Evolutionary conservation across 345 rosid genomes (phyloP).

Genomic region (Schrenkiella parvula): DNA sequence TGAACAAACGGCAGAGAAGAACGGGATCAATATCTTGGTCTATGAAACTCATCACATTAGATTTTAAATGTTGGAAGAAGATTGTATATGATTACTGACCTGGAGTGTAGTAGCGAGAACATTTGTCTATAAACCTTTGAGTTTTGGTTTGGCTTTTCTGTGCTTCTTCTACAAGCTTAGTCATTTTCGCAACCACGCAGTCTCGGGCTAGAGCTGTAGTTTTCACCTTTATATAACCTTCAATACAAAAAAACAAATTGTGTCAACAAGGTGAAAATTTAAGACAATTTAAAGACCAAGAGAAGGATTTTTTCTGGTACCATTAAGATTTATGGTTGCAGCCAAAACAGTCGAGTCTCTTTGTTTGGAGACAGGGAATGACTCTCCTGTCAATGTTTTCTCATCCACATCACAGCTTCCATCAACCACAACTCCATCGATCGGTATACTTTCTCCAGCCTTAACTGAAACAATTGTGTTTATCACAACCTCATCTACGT

Average conservation of each 20-base stretch:
- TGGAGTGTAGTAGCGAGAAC: slow-evolving; percentile 76
- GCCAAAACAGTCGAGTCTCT: slow-evolving; percentile 68
- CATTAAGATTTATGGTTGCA: slow-evolving; percentile 80
- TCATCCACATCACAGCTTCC: slow-evolving; percentile 88
- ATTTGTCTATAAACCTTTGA: slow-evolving; percentile 71
- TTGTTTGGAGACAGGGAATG: slow-evolving; percentile 73
- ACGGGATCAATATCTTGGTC: neutral
- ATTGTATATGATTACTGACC: slow-evolving; percentile 39
- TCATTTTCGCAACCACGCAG: slow-evolving; percentile 78
- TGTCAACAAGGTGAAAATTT: neutral
- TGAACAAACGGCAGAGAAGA: slow-evolving; percentile 21
- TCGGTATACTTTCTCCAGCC: slow-evolving; percentile 76
- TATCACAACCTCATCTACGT: slow-evolving; percentile 53
- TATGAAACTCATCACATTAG: neutral
- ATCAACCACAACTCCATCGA: slow-evolving; percentile 81
- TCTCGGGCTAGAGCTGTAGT: slow-evolving; percentile 80
- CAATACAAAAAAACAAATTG: neutral
- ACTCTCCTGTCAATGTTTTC: slow-evolving; percentile 84
- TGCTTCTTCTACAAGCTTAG: slow-evolving; percentile 90
- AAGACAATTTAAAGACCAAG: neutral
- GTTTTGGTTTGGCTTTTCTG: slow-evolving; percentile 71
- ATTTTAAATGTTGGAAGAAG: neutral
- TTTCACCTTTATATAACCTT: slow-evolving; percentile 65
- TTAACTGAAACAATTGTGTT: slow-evolving; percentile 63
- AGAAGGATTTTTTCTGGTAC: slow-evolving; percentile 20